These are phyloP conservation scores for Penicillium mononematosum DNA, from an alignment of 495 filamentous ascomycete species.

Conservation along the genomic window DNA sequence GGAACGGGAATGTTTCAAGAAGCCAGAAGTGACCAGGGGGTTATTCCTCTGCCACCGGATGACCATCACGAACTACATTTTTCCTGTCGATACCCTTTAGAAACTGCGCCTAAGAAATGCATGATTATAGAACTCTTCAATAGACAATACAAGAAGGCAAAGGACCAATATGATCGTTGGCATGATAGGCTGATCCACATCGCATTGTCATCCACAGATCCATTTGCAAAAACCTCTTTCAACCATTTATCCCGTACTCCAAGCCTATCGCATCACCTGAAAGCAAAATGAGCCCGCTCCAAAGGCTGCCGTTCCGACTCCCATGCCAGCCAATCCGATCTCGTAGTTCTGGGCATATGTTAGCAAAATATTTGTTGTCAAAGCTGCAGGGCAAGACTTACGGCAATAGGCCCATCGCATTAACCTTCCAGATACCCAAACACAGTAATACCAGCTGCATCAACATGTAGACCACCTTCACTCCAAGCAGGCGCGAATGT, in stretches of 20 bases:
- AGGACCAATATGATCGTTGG: neutral
- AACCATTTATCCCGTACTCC: neutral
- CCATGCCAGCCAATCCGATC: conserved; percentile 96
- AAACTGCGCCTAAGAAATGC: neutral
- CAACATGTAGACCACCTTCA: conserved; percentile 80
- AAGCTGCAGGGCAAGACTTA: conserved; percentile 44
- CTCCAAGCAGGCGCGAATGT: conserved; percentile 63
- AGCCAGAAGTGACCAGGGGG: conserved; percentile 5
- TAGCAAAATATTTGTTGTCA: conserved; percentile 14
- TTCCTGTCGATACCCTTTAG: neutral
- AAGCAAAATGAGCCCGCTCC: conserved; percentile 62
- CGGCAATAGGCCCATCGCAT: conserved; percentile 94
- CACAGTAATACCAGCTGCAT: conserved; percentile 83
- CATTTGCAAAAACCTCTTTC: neutral
- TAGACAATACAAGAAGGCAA: neutral
- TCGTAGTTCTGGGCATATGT: conserved; percentile 65
- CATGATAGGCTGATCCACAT: neutral
- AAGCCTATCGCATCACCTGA: conserved; percentile 30
- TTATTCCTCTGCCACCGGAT: neutral
- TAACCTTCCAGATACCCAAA: conserved; percentile 94
- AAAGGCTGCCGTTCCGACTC: conserved; percentile 75
- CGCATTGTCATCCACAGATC: neutral
- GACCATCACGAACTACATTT: neutral
- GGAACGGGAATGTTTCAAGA: neutral
- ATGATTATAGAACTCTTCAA: conserved; percentile 3